Evolutionary conservation across 805 yeast species (phyloP), one percentile per base, ranked within the genome.

Genomic region (Clavispora santaluciae): DNA sequence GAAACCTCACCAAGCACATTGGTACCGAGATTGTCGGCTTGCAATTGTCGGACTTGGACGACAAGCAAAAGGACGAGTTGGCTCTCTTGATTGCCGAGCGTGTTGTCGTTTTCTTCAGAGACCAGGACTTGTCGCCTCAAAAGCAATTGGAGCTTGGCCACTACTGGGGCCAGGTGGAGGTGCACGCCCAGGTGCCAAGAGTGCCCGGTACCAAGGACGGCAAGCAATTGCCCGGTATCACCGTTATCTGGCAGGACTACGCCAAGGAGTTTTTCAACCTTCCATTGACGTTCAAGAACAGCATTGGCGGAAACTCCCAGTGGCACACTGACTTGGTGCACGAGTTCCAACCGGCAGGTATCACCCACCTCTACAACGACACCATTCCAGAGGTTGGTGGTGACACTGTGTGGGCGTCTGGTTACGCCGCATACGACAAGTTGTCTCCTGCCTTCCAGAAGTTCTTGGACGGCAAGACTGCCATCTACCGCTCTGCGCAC

Each of bases 361-460:
- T 72, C 48, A 76, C 83, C 4, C 74, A 71, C 46, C 63, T 79
- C 49, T 76, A 76, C 49, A 64, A 72, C 52, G 78, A 76, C 50
- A 63, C 76, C 15, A 66, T 73, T 22, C 78, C 79, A 6, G 52
- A 53, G 1, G 68, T 67, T 22, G 81, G 81, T 36, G 81, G 81
- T 44, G 81, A 77, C 54, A 77, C 81, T 12, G 46, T 64, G n/a
- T 76, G 79, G 78, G 56, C 75, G 4, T 70, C 78, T 30, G 80
- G 81, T n/a, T 76, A 75, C 48, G 81, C 70, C 38, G 78, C 80
- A 29, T 77, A 72, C 54, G 81, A 77, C 50, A 73, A 73, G 57
- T 63, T 77, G 41, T 74, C 79, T 3, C 76, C 75, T 17, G 72
- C 72, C 2, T 61, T 76, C 36, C 73, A 73, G 55, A 45, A 63